Base-by-base conservation (phyloP, 345 rosid species). In the Linum usitatissimum region DNA sequence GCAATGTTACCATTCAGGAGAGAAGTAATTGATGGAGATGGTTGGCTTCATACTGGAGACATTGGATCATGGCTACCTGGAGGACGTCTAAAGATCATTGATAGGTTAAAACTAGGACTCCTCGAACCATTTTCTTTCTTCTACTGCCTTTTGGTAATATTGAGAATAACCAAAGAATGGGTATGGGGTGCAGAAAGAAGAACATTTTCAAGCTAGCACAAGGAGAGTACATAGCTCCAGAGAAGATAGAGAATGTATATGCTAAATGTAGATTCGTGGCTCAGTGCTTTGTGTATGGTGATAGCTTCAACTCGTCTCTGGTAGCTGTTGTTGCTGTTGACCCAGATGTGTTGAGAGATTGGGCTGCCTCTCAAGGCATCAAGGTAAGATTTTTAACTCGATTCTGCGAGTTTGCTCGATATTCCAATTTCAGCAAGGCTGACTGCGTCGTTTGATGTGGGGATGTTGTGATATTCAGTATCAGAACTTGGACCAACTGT, bases 201-300 rank as follows among this genome's bases (percentile, higher is more conserved):
- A 94, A 94, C 78, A 94, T 94, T 68, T 94, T 94, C 76, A 94
- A 93, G 75, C 70, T 93, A 79, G 96, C 99, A 18, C 99, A 93
- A 34, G 99, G 99, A 62, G 99, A 93, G 84, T 93, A 90, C 75
- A 87, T 93, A 70, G 99, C 99, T 66, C 97, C 99, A 0, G 99
- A 93, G 80, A 93, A 93, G 77, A 88, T 93, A 3, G 97, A 90
- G 86, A 93, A 93, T 72, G 91, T 87, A 8, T 87, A 87, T 69
- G 87, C 95, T 9, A 93, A 90, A 66, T 90, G 97, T 95, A 81
- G 76, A 65, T 93, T 84, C 68, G 68, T 86, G 20, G 79, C 72
- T 40, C 97, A 90, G 63, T 86, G 96, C 78, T 93, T 93, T 78
- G 76, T 93, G 51, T 79, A 93, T 66, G 99, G 99, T 90, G 99